A percentile compares a stretch with the other conserved stretches of the same genome.
phyloP scores from a whole-genome alignment of 176 grass and related monocot genomes.

The Saccharum spontaneum region DNA sequence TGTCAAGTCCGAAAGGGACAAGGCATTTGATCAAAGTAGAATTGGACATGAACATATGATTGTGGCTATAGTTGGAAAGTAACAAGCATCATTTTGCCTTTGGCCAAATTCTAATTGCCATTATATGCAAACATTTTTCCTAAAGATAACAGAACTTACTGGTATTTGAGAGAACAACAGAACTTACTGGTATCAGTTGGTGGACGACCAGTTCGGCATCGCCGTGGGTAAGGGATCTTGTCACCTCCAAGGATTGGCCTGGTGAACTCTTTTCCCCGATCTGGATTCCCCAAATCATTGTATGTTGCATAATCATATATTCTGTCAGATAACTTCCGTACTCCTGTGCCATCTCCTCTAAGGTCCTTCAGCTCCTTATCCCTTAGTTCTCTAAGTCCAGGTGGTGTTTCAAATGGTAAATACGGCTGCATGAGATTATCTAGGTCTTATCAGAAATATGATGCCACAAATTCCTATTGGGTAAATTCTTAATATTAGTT shows the following conservation, averaged over 20 bases:
- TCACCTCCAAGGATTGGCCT: slow-evolving; percentile 77
- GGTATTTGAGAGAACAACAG: not conserved
- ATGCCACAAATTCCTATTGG: not conserved
- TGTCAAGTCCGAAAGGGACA: slow-evolving; percentile 40
- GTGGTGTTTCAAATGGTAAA: slow-evolving; percentile 82
- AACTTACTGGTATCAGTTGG: slow-evolving; percentile 93
- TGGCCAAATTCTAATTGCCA: slow-evolving; percentile 26
- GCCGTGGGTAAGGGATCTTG: slow-evolving; percentile 82
- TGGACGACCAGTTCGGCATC: slow-evolving; percentile 83
- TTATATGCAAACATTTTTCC: slow-evolving; percentile 6
- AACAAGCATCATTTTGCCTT: slow-evolving; percentile 26
- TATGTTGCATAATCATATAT: slow-evolving; percentile 87
- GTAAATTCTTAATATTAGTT: not conserved
- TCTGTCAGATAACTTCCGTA: slow-evolving; percentile 74
- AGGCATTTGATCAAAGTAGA: slow-evolving; percentile 16
- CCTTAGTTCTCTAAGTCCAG: slow-evolving; percentile 69
- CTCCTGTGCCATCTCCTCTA: slow-evolving; percentile 76
- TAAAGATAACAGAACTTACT: slow-evolving; percentile 56
- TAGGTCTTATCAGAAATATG: slow-evolving; percentile 32
- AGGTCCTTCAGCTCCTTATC: slow-evolving; percentile 78
- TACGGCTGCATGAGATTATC: slow-evolving; percentile 73
- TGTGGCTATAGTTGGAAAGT: slow-evolving; percentile 31
- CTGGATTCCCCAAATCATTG: slow-evolving; percentile 96
- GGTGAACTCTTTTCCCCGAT: slow-evolving; percentile 59
- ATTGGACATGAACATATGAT: slow-evolving; percentile 27